Evolutionary conservation across 805 yeast species (phyloP), one percentile per base, ranked within the genome.

Genomic region (Saccharomycopsis sp.): DNA sequence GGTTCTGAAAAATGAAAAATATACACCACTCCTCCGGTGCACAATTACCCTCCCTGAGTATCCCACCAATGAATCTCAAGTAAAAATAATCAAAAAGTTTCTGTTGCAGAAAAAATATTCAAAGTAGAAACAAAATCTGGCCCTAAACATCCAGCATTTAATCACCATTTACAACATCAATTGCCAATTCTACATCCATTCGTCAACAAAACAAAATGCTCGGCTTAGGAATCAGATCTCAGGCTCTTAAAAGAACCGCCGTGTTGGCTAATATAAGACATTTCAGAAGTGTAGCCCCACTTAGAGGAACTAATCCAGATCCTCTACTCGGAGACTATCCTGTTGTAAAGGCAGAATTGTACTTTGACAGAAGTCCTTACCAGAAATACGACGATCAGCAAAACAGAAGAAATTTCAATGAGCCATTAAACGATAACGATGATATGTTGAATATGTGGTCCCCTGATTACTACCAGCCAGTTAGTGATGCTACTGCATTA

Each of bases 371-470:
- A 70, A 85, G 82, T 68, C 96, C 94, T 52, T 83, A 86, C 68
- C 77, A 72, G 61, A 83, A 81, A 67, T 89, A 85, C 72, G 94
- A 88, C 69, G 93, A 88, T 70, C 87, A 76, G 65, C 96, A 88
- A 72, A 81, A 85, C 70, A 81, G 93, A 75, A 83, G 96, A 73
- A 88, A 89, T 75, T 76, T 81, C 64, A 80, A 82, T 63, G 91
- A 89, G 62, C 88, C 90, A 29, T 70, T 88, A 63, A 84, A 84
- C 69, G 82, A 84, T 57, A 82, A 84, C 66, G 87, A 85, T 64
- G 96, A 89, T 68, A 74, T 81, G 70, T 77, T 84, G 67, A 92
- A 89, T 70, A 79, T 87, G 78, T 89, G 96, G 96, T 81, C 96
- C 7, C 94, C 96, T 12, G 96, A 89, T 67, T 79, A 84, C 67